phyloP scores from a whole-genome alignment of 2,329 filamentous ascomycete species.

The Fusarium redolens region DNA sequence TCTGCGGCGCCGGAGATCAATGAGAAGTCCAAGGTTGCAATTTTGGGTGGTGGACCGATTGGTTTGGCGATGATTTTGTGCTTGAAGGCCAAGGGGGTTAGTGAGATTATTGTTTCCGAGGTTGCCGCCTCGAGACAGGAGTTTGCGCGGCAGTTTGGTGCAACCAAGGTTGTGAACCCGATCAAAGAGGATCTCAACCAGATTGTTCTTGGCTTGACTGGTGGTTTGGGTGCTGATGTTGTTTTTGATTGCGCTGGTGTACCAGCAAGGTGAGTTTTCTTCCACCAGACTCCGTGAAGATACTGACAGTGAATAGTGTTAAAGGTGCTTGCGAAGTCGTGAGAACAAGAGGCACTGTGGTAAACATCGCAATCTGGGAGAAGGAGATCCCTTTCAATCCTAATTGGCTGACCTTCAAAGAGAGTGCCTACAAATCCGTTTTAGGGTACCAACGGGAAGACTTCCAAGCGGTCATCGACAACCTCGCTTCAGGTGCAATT shows the following conservation, averaged over 20 bases:
- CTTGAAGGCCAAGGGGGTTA: conserved; percentile 59
- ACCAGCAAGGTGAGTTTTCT: conserved; percentile 34
- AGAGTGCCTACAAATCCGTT: conserved; percentile 43
- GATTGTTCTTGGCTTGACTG: conserved; percentile 58
- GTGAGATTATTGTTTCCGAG: conserved; percentile 60
- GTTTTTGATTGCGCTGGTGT: conserved; percentile 73
- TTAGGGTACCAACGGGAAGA: conserved; percentile 51
- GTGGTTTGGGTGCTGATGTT: conserved; percentile 64
- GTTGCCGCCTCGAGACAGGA: conserved; percentile 54
- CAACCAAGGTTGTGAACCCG: conserved; percentile 57
- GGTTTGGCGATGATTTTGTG: conserved; percentile 60
- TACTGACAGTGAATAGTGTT: conserved; percentile 19
- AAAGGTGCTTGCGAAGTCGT: conserved; percentile 59
- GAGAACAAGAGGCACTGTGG: conserved; percentile 64
- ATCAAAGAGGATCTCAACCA: conserved; percentile 59
- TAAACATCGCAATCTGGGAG: conserved; percentile 75
- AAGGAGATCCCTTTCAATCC: conserved; percentile 48
- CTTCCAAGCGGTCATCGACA: conserved; percentile 67
- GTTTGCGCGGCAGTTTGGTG: conserved; percentile 58
- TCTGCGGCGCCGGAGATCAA: conserved; percentile 56
- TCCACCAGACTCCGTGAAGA: accelerated
- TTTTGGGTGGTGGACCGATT: conserved; percentile 63
- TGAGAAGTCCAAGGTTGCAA: conserved; percentile 57
- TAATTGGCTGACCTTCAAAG: conserved; percentile 45
- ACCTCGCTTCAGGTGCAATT: conserved; percentile 32